A percentile compares a stretch with the other conserved stretches of the same genome.
Conservation (phyloP, 1,284 basidiomycete genomes). For the Afroboletus lepidellus region DNA sequence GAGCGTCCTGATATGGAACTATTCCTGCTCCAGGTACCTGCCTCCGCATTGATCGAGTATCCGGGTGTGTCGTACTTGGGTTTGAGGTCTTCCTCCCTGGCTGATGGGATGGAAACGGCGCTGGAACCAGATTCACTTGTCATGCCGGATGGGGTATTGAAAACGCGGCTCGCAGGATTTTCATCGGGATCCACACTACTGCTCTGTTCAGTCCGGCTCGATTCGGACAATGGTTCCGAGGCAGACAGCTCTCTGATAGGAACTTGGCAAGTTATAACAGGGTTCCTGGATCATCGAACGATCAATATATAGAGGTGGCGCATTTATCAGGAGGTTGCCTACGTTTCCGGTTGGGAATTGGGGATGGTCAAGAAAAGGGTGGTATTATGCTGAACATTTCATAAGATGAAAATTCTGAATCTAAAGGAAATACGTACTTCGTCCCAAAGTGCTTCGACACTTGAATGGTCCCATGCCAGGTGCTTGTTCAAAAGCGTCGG, state of each 20-base stretch:
- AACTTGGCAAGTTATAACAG: constrained; percentile 1
- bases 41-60: constrained; percentile 6
- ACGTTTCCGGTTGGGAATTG: constrained; percentile 15
- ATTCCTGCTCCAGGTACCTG: constrained; percentile 6
- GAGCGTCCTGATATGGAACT: constrained; percentile 15
- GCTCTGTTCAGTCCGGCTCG: not conserved
- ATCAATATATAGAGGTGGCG: not conserved
- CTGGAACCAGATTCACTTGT: constrained; percentile 9
- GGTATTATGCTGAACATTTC: constrained; percentile 13
- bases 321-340: constrained; percentile 3
- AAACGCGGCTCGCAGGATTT: constrained; percentile 6
- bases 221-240: constrained; percentile 1
- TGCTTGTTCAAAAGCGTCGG: constrained; percentile 52
- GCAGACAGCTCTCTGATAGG: constrained; percentile 8
- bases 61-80: constrained; percentile 15
- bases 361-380: constrained; percentile 22
- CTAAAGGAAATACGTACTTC: constrained; percentile 20
- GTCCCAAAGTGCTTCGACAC: constrained; percentile 45
- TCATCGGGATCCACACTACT: constrained; percentile 2
- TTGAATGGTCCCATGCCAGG: constrained; percentile 53
- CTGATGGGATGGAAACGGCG: constrained; percentile 11
- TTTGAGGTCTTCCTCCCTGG: constrained; percentile 26
- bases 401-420: constrained; percentile 1
- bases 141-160: constrained; percentile 16
- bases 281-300: constrained; percentile 2